phyloP scores from a whole-genome alignment of 805 yeast species.

The Candida ficus region DNA sequence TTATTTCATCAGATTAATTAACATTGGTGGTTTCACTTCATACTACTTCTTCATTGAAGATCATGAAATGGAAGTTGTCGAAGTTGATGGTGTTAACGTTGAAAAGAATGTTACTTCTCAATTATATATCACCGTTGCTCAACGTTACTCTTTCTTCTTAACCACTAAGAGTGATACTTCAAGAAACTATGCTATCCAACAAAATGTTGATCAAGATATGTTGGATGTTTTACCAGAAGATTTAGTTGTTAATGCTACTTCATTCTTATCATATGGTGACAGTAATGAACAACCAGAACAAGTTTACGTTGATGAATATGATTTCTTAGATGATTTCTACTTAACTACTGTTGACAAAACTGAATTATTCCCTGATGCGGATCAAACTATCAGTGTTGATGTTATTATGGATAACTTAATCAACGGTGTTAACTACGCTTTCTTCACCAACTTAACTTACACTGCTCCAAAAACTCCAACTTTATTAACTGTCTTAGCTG shows the following conservation, averaged over 20 bases:
- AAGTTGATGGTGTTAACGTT: slow-evolving; percentile 85
- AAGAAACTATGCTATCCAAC: slow-evolving; percentile 77
- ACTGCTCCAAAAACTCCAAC: slow-evolving; percentile 82
- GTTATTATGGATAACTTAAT: slow-evolving; percentile 81
- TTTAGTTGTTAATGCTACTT: slow-evolving; percentile 67
- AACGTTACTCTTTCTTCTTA: slow-evolving; percentile 79
- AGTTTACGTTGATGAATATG: slow-evolving; percentile 38
- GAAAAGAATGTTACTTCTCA: slow-evolving; percentile 66
- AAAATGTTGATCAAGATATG: slow-evolving; percentile 76
- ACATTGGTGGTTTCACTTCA: slow-evolving; percentile 88
- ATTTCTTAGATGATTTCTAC: slow-evolving; percentile 71
- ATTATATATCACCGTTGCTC: slow-evolving; percentile 84
- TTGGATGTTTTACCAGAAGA: slow-evolving; percentile 68
- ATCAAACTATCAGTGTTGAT: slow-evolving; percentile 60
- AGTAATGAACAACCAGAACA: slow-evolving; percentile 37
- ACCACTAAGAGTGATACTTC: slow-evolving; percentile 62
- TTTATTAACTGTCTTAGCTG: slow-evolving; percentile 67
- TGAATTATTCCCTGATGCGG: slow-evolving; percentile 61
- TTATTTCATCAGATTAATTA: slow-evolving; percentile 73
- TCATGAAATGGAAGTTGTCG: slow-evolving; percentile 81
- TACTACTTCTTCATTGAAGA: slow-evolving; percentile 87
- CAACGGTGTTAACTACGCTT: slow-evolving; percentile 92
- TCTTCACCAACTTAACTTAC: slow-evolving; percentile 85
- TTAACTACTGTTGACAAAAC: slow-evolving; percentile 58
- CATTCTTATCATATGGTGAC: slow-evolving; percentile 56